Base-by-base conservation (phyloP, 1,139 yeast species). In the Yamadazyma diospyri region DNA sequence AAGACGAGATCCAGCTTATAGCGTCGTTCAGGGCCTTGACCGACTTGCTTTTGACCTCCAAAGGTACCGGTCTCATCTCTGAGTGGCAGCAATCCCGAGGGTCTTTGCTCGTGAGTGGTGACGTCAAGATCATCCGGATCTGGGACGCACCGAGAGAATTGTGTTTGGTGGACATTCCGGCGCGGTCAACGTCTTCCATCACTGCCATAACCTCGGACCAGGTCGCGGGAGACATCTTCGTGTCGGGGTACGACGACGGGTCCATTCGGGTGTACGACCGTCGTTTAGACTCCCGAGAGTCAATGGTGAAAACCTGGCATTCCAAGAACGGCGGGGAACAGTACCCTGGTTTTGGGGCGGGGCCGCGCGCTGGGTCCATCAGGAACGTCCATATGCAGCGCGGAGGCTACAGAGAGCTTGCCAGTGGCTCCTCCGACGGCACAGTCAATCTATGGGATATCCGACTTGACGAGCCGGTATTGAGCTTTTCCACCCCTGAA, bases 31-130 rank as follows among this genome's bases (percentile, higher is more conserved):
- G 97, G 53, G 97, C 95, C 0, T 67, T 92, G 37, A 81, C 95
- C 0, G 97, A 92, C 55, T 66, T 89, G 46, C 61, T 87, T 20
- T 64, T 84, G 23, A 83, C 96, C 0, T 84, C 92, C 13, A 76
- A 85, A 46, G 81, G 92, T 33, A 78, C 88, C 14, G 96, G 97
- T 3, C 65, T 94, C 34, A 74, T 88, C 23, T 78, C 92, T 5
- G 97, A 92, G 49, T 92, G 99, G 98, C 97, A 89, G 52, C 99
- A 92, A 54, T 82, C 94, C 30, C 68, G 97, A 42, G 99, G 99
- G 0, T 78, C 95, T 1, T 63, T 92, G 27, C 62, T 92, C 34
- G 96, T 87, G 1, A 89, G 96, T 34, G 99, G 99, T 30, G 98
- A 92, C 63, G 95, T 87, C 8, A 86, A 89, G 45, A 80, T 88